phyloP scores from a whole-genome alignment of 169 alveolate species.

The Eimeria sp. region DNA sequence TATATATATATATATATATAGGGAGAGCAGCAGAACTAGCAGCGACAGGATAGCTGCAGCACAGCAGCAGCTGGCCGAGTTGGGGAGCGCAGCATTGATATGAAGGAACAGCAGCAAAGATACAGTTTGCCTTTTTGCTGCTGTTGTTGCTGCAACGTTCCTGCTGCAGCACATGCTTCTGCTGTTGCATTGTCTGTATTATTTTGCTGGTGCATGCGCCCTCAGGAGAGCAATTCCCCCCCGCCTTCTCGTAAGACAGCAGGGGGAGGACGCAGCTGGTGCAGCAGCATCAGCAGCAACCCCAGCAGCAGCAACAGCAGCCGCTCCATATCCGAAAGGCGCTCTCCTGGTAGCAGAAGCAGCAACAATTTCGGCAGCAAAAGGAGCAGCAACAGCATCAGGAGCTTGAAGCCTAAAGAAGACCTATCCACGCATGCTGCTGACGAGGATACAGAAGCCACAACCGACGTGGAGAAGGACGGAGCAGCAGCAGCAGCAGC shows the following conservation, averaged over 20 bases:
- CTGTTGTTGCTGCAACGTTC: background rate
- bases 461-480: background rate
- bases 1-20: too few species aligned
- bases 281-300: background rate
- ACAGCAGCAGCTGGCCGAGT: too few species aligned
- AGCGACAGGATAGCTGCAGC: too few species aligned
- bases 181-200: background rate
- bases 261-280: too few species aligned
- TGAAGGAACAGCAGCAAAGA: constrained; percentile 22
- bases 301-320: background rate
- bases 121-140: too few species aligned
- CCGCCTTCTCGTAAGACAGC: background rate
- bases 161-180: background rate
- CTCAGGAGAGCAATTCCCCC: background rate
- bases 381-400: background rate
- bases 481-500: constrained; percentile 19
- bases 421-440: background rate
- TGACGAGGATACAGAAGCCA: background rate
- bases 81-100: too few species aligned
- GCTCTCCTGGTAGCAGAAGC: background rate
- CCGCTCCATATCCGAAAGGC: background rate
- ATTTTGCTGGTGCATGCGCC: background rate
- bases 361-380: background rate
- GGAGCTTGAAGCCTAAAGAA: background rate
- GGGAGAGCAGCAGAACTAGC: too few species aligned